Base-by-base conservation (phyloP, 78 protist genomes). In the Dictyostelium citrinum region DNA sequence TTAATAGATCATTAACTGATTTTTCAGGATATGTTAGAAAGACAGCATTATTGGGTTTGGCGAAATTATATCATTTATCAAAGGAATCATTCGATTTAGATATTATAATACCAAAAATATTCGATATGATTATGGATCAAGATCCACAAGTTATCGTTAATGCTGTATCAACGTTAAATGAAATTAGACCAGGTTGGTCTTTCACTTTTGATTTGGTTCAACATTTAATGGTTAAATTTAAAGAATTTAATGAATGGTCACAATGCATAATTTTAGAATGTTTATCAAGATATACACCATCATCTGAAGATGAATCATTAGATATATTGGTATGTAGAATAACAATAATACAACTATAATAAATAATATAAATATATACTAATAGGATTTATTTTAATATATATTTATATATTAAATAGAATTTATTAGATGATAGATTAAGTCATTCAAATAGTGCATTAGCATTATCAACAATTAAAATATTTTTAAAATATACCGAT, bases 1-100 rank as follows among this genome's bases (percentile, higher is more conserved):
- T 98, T 31, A 3, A 16, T 45, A 46, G 17, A 8, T 97, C 96
- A 29, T 80, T 98, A 45, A 17, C 29, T 0, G 99, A 99, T 72
- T 20, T 80, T 6, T 39, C 84, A 24, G 78, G 98, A 9, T 99
- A 99, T 58, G 99, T 99, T 46, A 95, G 99, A 39, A 96, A 95
- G 58, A 98, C 98, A 6, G 99, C 99, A 2, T 97, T 96, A 29
- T 31, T 98, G 27, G 97, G 97, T 10, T 43, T 64, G 11, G 81
- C 96, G 45, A 98, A 98, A 76, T 39, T 98, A 8, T 96, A 39
- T 82, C 39, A 91, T 43, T 12, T 93, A 16, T 24, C 90, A 22
- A 84, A 82, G 1, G n/a, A 49, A 7, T 1, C 39, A 7, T 39
- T 95, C 27, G 43, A 81, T 45, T 46, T 45, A 0, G 96, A 86